Evolutionary conservation across 2,329 filamentous ascomycete species (phyloP).

Genomic region (Aspergillus transmontanensis): DNA sequence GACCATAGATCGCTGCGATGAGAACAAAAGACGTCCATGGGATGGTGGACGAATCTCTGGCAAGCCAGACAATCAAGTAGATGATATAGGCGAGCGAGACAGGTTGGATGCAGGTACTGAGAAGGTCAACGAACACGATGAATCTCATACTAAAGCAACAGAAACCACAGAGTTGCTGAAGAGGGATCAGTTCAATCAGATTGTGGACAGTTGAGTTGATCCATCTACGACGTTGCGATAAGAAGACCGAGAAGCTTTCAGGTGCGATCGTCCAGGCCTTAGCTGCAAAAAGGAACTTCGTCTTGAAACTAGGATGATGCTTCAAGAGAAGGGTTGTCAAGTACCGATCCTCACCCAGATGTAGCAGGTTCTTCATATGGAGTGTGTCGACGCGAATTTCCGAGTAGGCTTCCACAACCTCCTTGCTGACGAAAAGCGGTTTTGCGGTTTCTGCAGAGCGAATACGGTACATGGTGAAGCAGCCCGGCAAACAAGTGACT

Average conservation of each 20-base stretch:
- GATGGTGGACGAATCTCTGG: constrained; percentile 63
- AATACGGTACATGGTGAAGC: constrained; percentile 99
- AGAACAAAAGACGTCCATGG: constrained; percentile 88
- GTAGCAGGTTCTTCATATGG: constrained; percentile 97
- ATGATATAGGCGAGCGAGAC: constrained; percentile 86
- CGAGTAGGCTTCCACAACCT: constrained; percentile 83
- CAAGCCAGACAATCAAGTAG: constrained; percentile 80
- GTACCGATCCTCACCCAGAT: constrained; percentile 96
- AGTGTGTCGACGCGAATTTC: constrained; percentile 96
- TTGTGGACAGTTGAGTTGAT: constrained; percentile 99
- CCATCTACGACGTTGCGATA: constrained; percentile 98
- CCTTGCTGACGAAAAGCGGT: constrained; percentile 91
- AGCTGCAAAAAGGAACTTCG: constrained; percentile 90
- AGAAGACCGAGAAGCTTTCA: constrained; percentile 89
- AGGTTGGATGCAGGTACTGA: constrained; percentile 89
- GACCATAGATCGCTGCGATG: constrained; percentile 91
- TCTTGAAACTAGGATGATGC: constrained; percentile 92
- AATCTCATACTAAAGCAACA: constrained; percentile 99
- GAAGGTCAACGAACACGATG: constrained; percentile 88
- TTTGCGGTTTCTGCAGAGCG: constrained; percentile 92
- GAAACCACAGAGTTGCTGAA: constrained; percentile 96
- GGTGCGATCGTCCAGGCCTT: constrained; percentile 97
- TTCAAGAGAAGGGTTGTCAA: constrained; percentile 93
- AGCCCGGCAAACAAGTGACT: constrained; percentile 96
- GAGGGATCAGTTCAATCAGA: constrained; percentile 88